Conservation (phyloP, 1,284 basidiomycete species). For the Rhodotorula sp. region DNA sequence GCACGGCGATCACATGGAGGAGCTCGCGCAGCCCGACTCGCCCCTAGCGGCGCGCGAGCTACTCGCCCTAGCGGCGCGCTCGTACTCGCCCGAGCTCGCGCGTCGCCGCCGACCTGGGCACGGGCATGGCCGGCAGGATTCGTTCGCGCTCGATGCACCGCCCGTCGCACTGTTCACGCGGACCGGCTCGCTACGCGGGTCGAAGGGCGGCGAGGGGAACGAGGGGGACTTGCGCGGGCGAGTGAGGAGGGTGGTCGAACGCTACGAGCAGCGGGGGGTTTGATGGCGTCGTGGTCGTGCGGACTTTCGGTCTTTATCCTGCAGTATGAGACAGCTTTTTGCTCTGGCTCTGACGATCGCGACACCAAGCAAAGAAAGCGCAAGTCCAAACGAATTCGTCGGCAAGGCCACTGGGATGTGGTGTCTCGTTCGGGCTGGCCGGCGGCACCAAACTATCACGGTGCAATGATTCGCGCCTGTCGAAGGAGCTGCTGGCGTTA, state of each 20-base stretch:
- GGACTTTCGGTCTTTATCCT: not conserved
- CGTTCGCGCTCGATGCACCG: conserved; percentile 8
- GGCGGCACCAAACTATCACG: too few species aligned
- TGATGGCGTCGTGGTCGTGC: not conserved
- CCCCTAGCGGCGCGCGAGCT: too few species aligned
- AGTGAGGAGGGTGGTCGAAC: not conserved
- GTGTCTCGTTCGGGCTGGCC: too few species aligned
- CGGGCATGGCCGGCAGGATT: conserved; percentile 1
- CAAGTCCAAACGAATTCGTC: too few species aligned
- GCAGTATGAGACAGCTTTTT: not conserved
- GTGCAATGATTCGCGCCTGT: too few species aligned
- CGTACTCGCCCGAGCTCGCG: too few species aligned
- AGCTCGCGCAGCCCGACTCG: not conserved
- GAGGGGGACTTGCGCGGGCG: not conserved
- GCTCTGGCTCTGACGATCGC: too few species aligned
- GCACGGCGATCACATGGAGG: conserved; percentile 9
- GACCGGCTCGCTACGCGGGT: not conserved
- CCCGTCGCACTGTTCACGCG: conserved; percentile 35
- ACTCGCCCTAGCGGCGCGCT: too few species aligned
- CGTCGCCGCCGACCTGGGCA: too few species aligned
- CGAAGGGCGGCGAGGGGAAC: not conserved
- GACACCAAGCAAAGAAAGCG: too few species aligned
- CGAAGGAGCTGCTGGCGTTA: too few species aligned
- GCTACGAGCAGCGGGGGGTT: not conserved
- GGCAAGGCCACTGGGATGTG: too few species aligned